Base-by-base conservation (phyloP, 805 yeast species). In the Yamadazyma sp. region DNA sequence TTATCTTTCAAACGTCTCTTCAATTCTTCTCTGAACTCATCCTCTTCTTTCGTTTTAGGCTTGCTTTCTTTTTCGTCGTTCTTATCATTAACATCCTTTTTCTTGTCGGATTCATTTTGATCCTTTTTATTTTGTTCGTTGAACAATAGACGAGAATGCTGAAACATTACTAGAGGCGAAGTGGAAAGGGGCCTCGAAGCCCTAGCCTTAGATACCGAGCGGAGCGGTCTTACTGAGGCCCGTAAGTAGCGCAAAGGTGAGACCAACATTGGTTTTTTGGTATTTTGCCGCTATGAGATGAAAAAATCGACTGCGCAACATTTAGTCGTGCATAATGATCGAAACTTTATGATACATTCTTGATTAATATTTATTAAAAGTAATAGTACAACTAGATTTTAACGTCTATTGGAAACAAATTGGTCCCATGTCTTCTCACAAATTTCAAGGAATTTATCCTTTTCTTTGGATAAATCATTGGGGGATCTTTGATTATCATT, bases 371-470 rank as follows among this genome's bases (percentile, higher is more conserved):
- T 15, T 28, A n/a, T n/a, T 6, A 13, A 16, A 12, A 22, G 19
- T 23, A 30, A 22, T 22, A 22, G 10, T 22, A 32, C 35, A 32
- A 23, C 28, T 19, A 23, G 12, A 12, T 16, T 14, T 30, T 36
- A 29, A 24, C 40, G 31, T 32, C 40, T 41, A 28, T 32, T 40
- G 13, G 45, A 44, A 13, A 60, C 50, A 46, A 61, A 65, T 46
- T 62, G 60, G 40, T 67, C 70, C 74, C 74, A 68, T 27, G 66
- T 62, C 14, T 70, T 66, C 41, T 62, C 71, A 46, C 74, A 68
- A 22, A 68, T 59, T 45, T 64, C 61, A 46, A 68, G 41, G 44
- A 67, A 68, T 48, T 65, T 66, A 29, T 59, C 59, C 55, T 63
- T 64, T 32, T 62, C 65, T 35, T 33, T 39, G 4, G 20, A 9